Evolutionary conservation across 192 early-diverging fungal genomes (phyloP), one percentile per base, ranked within the genome.

Genomic region (Linnemannia zychae): DNA sequence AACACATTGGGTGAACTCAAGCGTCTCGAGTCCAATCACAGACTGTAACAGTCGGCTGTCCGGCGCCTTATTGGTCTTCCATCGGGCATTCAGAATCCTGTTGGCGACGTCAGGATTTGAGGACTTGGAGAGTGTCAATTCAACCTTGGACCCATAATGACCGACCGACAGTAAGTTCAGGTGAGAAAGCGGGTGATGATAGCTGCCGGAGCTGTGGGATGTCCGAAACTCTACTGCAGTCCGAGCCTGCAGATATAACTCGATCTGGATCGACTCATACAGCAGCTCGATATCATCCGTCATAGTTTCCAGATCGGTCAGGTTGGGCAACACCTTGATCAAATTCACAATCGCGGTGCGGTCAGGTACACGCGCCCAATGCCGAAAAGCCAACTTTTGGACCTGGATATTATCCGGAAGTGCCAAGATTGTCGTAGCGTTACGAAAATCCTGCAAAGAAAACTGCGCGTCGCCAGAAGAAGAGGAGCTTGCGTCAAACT

Each of bases 331-430:
- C 1, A 60, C 48, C 22, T n/a, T 22, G 37, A 73, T 24, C 4
- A 80, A 15, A 24, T 71, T 74, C 17, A 66, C 34, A 4, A 74
- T 12, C 6, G 48, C 71, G 1, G 6, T 15, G 15, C 31, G 40
- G 28, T 80, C 71, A 7, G 71, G 71, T 7, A 74, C 67, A 9
- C 24, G 48, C 6, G 28, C 28, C 78, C 78, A 80, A 36, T 68
- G 47, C 9, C 63, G 53, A 38, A 80, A 48, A 1, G 63, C 22
- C 17, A 80, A 46, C 38, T 50, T 37, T 20, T 48, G n/a, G n/a
- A 80, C 71, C 28, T 71, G 24, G 28, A 80, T 73, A 22, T 74
- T 74, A 15, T 73, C 53, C 3, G 71, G 78, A 7, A 79, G 53
- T 11, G 66, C 1, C 24, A 67, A 3, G 34, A 36, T 22, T 0